Evolutionary conservation across 2,329 filamentous ascomycete species (phyloP), one percentile per base, ranked within the genome.

Genomic region (Verticillium tricorpus): DNA sequence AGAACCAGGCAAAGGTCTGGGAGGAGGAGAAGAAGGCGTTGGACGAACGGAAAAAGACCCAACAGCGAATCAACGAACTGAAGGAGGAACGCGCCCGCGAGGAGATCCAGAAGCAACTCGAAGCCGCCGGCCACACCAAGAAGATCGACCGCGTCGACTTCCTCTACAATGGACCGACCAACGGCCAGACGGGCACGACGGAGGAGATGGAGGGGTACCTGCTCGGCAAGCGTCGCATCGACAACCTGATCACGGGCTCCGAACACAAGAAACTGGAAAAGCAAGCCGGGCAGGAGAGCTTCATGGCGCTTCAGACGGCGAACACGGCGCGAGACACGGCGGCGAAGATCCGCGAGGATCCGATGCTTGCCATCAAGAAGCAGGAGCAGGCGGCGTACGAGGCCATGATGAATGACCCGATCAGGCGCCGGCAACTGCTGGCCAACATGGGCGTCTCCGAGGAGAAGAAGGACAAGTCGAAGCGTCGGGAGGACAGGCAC

Each of bases 131-230:
- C 40, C 93, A 93, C 61, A 87, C 85, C 69, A 93, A 92, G 71
- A 85, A 89, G 60, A 79, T 90, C 34, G 89, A 94, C 69, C 88
- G 93, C 39, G 94, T 99, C 31, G 95, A 98, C 70, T 99, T 95
- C 92, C 97, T 99, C 92, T 99, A 99, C 77, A 87, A 90, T 69
- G 94, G 94, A 1, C 93, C 95, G 8, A 90, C 89, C 58, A 82
- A 85, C 70, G 91, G 92, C 39, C 89, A 91, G 70, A 80, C 82
- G n/a, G 90, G 89, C 34, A 91, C 86, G 45, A 86, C 85, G 5
- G 94, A 97, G 74, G 95, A 98, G 77, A 93, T 92, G 78, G 95
- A 99, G 72, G 92, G 91, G 4, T 99, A 96, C 73, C 78, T 99
- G 1, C 82, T 99, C 15, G 95, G 95, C 59, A 98, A 97, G 80